Base-by-base conservation (phyloP, 2,329 filamentous ascomycete species). In the Pyrenochaeta sp. region DNA sequence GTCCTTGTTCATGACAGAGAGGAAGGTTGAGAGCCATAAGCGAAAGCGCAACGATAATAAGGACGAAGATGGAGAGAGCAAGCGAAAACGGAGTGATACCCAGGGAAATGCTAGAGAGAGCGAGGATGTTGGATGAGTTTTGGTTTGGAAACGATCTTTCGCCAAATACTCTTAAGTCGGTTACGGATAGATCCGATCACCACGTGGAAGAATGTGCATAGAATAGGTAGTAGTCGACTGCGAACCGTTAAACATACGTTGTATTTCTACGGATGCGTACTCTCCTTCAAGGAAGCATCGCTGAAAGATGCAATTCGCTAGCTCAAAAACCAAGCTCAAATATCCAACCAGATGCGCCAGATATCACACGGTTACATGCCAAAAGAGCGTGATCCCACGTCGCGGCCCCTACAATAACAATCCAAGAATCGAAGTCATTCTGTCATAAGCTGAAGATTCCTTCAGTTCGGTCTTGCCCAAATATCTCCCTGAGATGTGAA, bases 401-500 rank as follows among this genome's bases (percentile, higher is more conserved):
- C 47, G 27, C 19, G 30, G 44, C 43, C 51, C 42, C 24, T 47
- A 57, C 42, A 56, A 44, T 52, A 54, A 53, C 22, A 50, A 42
- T 39, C 47, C 54, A 54, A 66, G 61, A 64, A 66, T 42, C 22
- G 51, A 61, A 58, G 43, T 66, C 64, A 61, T 66, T 60, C 59
- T 66, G 37, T 64, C 58, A 45, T 62, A 37, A 66, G 27, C 30
- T 46, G 40, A 34, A 46, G 24, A 36, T 43, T 40, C 25, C 9
- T 50, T n/a, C 42, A 32, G 32, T 47, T 37, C n/a, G 6, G 39
- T 39, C 30, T 36, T 55, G 40, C 46, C 49, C 36, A 27, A 34
- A 44, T 13, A 44, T 46, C 42, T 56, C 49, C 59, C 42, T 25
- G 56, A 60, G 54, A 62, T 50, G 27, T 50, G 61, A 72, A 39